Evolutionary conservation across 192 early-diverging fungal species (phyloP).

Genomic region (Coemansia sp.): DNA sequence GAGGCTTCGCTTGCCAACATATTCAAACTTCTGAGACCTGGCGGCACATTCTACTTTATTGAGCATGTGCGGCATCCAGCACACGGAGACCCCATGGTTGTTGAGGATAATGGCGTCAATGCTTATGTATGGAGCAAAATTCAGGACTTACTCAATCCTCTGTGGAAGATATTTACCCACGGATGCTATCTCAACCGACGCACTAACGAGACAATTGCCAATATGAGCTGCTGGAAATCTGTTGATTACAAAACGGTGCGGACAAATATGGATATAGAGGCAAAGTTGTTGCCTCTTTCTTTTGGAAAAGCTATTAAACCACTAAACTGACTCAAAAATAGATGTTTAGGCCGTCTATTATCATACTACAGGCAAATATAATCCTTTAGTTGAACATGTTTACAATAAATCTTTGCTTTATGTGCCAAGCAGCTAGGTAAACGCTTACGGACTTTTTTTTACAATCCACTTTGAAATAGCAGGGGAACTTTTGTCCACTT

Average conservation of each 20-base stretch:
- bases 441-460: conserved; percentile 76
- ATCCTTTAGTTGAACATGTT: neutral
- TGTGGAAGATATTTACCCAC: conserved; percentile 32
- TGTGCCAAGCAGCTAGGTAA: conserved; percentile 42
- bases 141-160: conserved; percentile 34
- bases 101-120: conserved; percentile 37
- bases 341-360: too few relatives aligned
- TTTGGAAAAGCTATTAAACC: conserved; percentile 49
- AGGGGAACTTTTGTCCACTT: conserved; percentile 76
- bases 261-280: conserved; percentile 31
- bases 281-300: conserved; percentile 40
- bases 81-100: conserved; percentile 18
- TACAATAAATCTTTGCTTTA: conserved; percentile 12
- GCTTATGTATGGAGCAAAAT: conserved; percentile 33
- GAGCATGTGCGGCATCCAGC: conserved; percentile 48
- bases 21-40: conserved; percentile 24
- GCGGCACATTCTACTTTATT: conserved; percentile 32
- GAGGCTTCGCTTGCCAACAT: conserved; percentile 25
- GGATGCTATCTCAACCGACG: conserved; percentile 35
- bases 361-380: too few relatives aligned
- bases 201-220: conserved; percentile 32
- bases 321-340: neutral
- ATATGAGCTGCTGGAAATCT: conserved; percentile 21
- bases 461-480: conserved; percentile 89
- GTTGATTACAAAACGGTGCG: conserved; percentile 43